Percentiles rank a stretch among this genome's conserved stretches.
Conservation (phyloP, 1,284 basidiomycete genomes). For the Calocybe gambosa region DNA sequence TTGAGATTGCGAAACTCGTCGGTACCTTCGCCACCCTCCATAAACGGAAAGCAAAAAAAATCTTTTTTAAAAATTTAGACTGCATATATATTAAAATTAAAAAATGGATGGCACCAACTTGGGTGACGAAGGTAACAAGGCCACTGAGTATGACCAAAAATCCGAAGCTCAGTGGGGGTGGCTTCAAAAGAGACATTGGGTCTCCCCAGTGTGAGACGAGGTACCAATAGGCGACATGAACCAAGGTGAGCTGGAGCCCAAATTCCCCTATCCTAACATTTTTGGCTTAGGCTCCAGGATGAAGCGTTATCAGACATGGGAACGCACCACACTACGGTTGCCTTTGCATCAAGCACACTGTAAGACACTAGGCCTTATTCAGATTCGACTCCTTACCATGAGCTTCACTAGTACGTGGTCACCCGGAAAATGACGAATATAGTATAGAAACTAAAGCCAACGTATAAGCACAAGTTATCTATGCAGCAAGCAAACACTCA, state of each 20-base stretch:
- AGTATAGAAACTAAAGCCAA: neutral
- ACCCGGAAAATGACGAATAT: neutral
- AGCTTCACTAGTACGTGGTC: neutral
- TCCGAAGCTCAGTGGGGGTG: neutral
- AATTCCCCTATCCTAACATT: constrained; percentile 1
- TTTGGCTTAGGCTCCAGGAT: neutral
- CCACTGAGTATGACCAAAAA: neutral
- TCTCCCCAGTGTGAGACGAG: neutral
- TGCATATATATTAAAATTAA: neutral
- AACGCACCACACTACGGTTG: neutral
- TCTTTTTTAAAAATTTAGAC: neutral
- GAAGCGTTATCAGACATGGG: neutral
- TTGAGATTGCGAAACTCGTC: neutral
- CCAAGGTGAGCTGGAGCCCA: neutral
- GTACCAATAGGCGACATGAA: neutral
- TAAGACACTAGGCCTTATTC: too few relatives aligned
- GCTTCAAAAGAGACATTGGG: neutral
- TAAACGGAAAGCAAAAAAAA: neutral
- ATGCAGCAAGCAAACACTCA: neutral
- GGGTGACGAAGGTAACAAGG: neutral
- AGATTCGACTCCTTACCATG: neutral
- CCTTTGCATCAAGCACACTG: neutral
- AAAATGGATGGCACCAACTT: neutral
- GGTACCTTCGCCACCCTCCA: neutral
- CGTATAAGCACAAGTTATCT: neutral